These are phyloP conservation scores for Leccinellum rugosiceps DNA, from an alignment of 768 basidiomycete species.

Conservation along the genomic window DNA sequence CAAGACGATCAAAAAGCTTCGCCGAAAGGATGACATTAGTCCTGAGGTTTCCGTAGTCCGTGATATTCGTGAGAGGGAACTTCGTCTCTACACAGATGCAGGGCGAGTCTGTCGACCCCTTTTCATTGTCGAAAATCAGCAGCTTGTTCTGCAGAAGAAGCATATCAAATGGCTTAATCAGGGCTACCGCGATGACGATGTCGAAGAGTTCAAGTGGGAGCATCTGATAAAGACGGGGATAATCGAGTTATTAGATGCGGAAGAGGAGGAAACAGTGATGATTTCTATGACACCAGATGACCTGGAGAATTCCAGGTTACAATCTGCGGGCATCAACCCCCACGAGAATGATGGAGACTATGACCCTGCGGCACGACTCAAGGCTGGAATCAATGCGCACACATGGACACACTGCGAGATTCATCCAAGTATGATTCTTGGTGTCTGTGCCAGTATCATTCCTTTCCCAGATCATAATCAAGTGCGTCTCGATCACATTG, in stretches of 20 bases:
- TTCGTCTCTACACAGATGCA: constrained; percentile 93
- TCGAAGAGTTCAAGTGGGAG: constrained; percentile 75
- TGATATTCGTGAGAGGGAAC: constrained; percentile 93
- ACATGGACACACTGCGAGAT: constrained; percentile 99
- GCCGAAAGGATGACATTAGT: constrained; percentile 92
- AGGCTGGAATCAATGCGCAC: constrained; percentile 79
- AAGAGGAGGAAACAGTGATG: constrained; percentile 99
- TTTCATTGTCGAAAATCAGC: constrained; percentile 93
- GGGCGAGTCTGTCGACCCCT: constrained; percentile 96
- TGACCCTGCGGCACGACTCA: constrained; percentile 86
- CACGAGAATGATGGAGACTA: constrained; percentile 64
- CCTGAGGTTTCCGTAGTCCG: constrained; percentile 96
- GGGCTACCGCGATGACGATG: constrained; percentile 54
- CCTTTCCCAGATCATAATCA: constrained; percentile 99
- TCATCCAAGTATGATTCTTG: constrained; percentile 98
- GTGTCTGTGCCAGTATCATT: constrained; percentile 98
- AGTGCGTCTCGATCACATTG: constrained; percentile 43
- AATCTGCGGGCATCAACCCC: constrained; percentile 56
- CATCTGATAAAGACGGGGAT: constrained; percentile 83
- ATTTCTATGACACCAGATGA: constrained; percentile 99
- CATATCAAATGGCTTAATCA: constrained; percentile 73
- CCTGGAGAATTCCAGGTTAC: constrained; percentile 76
- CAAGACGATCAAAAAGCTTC: constrained; percentile 87
- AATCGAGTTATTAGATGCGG: constrained; percentile 93
- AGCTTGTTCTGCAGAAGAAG: constrained; percentile 78